Evolutionary conservation across 2,329 filamentous ascomycete species (phyloP), one percentile per base, ranked within the genome.

Genomic region (Colletotrichum aenigma): DNA sequence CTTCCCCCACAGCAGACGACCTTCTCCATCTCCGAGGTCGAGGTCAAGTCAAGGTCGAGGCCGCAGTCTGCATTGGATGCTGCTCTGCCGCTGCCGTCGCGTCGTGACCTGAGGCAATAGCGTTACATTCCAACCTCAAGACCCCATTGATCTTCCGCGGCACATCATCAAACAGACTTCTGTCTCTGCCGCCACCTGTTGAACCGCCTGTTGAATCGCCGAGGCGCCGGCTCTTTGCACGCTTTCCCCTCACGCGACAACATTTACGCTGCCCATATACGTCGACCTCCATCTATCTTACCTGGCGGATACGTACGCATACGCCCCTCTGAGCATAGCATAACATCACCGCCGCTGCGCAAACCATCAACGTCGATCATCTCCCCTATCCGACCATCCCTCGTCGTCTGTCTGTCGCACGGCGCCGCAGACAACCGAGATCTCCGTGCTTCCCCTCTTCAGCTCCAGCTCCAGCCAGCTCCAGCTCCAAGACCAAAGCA

Each of bases 1-100:
- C 69, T 36, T n/a, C 24, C 24, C 32, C 38, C 71, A 55, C 36
- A 18, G 36, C 71, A 18, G 34, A 43, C 43, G n/a, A 32, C 69
- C 62, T 76, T 74, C 77, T 79, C 78, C 78, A 73, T 78, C 76
- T 66, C 61, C 60, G 30, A 66, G n/a, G 32, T 74, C 58, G 71
- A 61, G 62, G n/a, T 48, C 55, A 65, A 62, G 65, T 74, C 68
- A 7, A 48, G 43, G 18, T 21, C 60, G 24, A 66, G 58, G 24
- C 48, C 60, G 66, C 61, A 21, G 62, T 74, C 71, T 52, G 43
- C 43, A 52, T 52, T 71, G 58, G 43, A 64, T 62, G 58, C 66
- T 26, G n/a, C 30, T 70, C 48, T 66, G 32, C 43, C 43, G 69
- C 58, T 55, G 28, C 68, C 21, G 30, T 16, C 43, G 13, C 36